Evolutionary conservation across 177 flowering plant species (phyloP), one percentile per base, ranked within the genome.

Genomic region (Tripterygium wilfordii): DNA sequence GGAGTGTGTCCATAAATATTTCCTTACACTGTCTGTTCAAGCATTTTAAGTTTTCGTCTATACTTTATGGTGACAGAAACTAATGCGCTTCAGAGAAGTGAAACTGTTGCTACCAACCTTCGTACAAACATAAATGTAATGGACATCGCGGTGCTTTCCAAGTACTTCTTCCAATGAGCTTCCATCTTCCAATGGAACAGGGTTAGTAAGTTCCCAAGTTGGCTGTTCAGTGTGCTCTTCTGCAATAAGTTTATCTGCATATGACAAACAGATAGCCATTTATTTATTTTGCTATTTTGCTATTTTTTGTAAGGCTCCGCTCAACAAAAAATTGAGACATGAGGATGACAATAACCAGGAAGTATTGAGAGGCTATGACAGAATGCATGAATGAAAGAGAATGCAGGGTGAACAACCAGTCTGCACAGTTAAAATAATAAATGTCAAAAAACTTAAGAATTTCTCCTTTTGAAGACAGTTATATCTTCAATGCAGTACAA

Each of bases 81-180:
- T 15, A 8, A 24, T 5, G 19, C 8, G 8, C 3, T 24, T 8
- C 19, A 16, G 12, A 48, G 26, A 25, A 30, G 28, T 23, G 22
- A 21, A 47, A 30, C 39, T 39, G 23, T 19, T 15, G 24, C 27
- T 40, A 54, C 69, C 36, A 20, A 77, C 88, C 85, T 81, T 84
- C n/a, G 60, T 66, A 48, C 92, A 84, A 29, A 79, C 67, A 53
- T 81, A 84, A 5, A 84, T 77, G 51, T 71, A 84, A 61, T 84
- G 92, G 45, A 79, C 80, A 42, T 79, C 79, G 8, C 80, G 68
- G 46, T 73, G 71, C 52, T 52, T 66, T 27, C 78, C 83, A 21
- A 77, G 63, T 35, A 21, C 49, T 20, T 58, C 42, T 39, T 72
- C 83, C 40, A 55, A 49, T n/a, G 75, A 64, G 45, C 68, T 68